phyloP scores from a whole-genome alignment of 169 alveolate genomes.

The Plasmodium adleri region DNA sequence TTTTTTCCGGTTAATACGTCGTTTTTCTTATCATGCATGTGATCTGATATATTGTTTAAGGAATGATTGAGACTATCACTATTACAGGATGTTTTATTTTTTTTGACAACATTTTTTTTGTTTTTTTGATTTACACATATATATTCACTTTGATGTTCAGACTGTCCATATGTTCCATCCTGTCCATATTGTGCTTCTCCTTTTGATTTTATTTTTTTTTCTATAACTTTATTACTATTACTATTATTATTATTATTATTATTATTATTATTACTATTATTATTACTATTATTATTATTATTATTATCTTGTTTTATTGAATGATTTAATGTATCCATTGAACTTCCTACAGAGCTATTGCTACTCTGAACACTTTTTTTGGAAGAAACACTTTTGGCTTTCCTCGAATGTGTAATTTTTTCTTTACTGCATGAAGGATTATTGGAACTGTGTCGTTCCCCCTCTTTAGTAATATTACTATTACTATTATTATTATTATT shows the following conservation, averaged over 20 bases:
- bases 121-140: not conserved
- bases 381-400: not conserved
- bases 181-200: not conserved
- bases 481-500: too few species aligned
- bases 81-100: not conserved
- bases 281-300: too few species aligned
- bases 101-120: not conserved
- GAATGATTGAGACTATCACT: not conserved
- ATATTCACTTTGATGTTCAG: too few species aligned
- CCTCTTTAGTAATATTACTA: not conserved
- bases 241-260: not conserved
- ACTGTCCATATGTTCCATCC: not conserved
- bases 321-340: slow-evolving; percentile 3
- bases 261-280: not conserved
- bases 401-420: not conserved
- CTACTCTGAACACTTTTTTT: not conserved
- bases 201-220: slow-evolving; percentile 7
- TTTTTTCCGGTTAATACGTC: not conserved
- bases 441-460: not conserved
- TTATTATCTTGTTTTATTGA: slow-evolving; percentile 1
- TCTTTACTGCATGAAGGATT: not conserved
- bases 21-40: too few species aligned
- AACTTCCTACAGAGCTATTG: slow-evolving; percentile 10
- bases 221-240: not conserved
- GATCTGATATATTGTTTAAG: too few species aligned